These are phyloP conservation scores for Serendipita sp. DNA, from an alignment of 768 basidiomycete species.

Conservation along the genomic window DNA sequence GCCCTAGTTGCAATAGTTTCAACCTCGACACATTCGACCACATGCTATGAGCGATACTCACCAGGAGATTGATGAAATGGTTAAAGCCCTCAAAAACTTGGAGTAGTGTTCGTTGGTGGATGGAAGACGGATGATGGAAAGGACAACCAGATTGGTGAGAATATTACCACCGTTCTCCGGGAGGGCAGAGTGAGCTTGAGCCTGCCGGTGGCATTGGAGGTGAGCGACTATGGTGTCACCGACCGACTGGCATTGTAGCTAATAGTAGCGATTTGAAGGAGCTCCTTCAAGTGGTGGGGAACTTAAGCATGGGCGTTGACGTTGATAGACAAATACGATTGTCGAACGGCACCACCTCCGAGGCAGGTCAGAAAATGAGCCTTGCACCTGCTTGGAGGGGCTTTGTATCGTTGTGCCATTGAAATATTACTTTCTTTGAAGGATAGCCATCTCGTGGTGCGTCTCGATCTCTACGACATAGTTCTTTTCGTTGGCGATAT, in stretches of 20 bases:
- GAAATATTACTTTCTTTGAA: slow-evolving; percentile 95
- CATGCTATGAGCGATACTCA: slow-evolving; percentile 95
- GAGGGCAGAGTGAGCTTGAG: slow-evolving; percentile 59
- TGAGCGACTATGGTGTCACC: slow-evolving; percentile 91
- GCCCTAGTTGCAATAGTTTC: slow-evolving; percentile 27
- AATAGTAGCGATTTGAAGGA: slow-evolving; percentile 77
- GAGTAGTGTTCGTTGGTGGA: slow-evolving; percentile 93
- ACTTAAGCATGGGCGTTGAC: slow-evolving; percentile 78
- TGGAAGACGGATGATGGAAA: slow-evolving; percentile 63
- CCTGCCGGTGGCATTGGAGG: slow-evolving; percentile 74
- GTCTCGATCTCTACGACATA: slow-evolving; percentile 61
- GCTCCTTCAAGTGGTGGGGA: slow-evolving; percentile 71
- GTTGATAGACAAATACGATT: slow-evolving; percentile 62
- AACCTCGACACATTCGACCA: slow-evolving; percentile 94
- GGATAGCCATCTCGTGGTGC: slow-evolving; percentile 75
- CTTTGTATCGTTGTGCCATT: slow-evolving; percentile 72
- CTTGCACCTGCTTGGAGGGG: slow-evolving; percentile 66
- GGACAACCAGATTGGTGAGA: slow-evolving; percentile 43
- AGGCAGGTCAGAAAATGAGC: slow-evolving; percentile 79
- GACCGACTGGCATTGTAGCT: slow-evolving; percentile 74
- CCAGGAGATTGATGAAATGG: slow-evolving; percentile 82
- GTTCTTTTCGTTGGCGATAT: slow-evolving; percentile 76
- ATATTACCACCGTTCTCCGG: slow-evolving; percentile 79
- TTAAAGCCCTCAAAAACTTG: slow-evolving; percentile 95
- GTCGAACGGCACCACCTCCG: slow-evolving; percentile 82